A percentile compares a stretch with the other conserved stretches of the same genome.
Evolutionary conservation across 257 asterid genomes (phyloP).

Genomic region (Solanum gracilifrons): DNA sequence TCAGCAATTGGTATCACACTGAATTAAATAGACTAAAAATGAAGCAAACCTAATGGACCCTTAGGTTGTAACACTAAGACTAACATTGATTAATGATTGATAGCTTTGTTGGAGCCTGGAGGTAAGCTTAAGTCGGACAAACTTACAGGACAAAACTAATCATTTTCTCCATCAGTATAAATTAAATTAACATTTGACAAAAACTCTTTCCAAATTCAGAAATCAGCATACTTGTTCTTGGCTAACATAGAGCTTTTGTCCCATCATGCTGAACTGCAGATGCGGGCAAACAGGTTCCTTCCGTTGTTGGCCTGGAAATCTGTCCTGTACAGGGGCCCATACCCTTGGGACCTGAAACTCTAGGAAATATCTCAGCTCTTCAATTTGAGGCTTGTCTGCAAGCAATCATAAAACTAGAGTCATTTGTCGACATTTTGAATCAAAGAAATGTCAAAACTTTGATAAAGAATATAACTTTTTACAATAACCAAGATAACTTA

Average conservation of each 20-base stretch:
- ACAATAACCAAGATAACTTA: conserved; percentile 11
- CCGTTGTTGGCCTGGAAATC: conserved; percentile 58
- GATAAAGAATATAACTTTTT: neutral
- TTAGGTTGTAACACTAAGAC: neutral
- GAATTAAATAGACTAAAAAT: neutral
- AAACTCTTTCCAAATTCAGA: neutral
- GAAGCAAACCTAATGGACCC: neutral
- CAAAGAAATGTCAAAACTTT: neutral
- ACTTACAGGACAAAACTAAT: neutral
- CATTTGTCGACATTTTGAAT: neutral
- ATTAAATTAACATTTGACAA: neutral
- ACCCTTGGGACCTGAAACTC: conserved; percentile 6
- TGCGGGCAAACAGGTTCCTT: conserved; percentile 85
- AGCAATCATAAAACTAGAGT: neutral
- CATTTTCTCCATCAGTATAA: neutral
- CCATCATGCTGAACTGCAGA: conserved; percentile 88
- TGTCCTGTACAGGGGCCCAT: neutral
- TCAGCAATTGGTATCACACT: neutral
- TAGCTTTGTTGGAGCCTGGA: neutral
- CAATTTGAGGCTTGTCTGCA: conserved; percentile 36
- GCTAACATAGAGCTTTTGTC: conserved; percentile 73
- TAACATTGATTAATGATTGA: neutral
- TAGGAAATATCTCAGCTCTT: conserved; percentile 5
- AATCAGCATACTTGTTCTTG: conserved; percentile 60
- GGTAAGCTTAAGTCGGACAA: neutral